A percentile compares a stretch with the other conserved stretches of the same genome.
Evolutionary conservation across 345 rosid genomes (phyloP).

Genomic region (Murraya paniculata): DNA sequence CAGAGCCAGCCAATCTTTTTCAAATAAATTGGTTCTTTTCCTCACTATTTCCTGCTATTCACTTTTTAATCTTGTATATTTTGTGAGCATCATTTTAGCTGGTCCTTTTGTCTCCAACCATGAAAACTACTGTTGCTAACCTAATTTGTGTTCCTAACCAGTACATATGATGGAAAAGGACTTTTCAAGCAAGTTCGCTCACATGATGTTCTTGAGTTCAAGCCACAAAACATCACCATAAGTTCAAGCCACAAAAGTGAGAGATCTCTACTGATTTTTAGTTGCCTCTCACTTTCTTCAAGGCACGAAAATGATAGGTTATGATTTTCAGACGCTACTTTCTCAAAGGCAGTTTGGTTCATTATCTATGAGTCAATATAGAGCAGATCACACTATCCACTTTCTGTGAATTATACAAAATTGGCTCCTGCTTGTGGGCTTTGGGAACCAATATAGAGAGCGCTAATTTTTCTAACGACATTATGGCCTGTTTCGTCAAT

Average conservation of each 20-base stretch:
- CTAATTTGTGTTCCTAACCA: background rate
- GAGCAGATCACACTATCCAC: no score
- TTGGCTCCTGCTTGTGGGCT: background rate
- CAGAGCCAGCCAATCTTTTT: background rate
- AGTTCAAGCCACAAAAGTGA: constrained; percentile 12
- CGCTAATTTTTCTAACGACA: background rate
- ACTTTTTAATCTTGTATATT: background rate
- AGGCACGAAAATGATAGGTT: background rate
- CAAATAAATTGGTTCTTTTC: constrained; percentile 15
- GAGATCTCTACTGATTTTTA: background rate
- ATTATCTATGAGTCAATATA: no score
- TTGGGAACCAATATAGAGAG: background rate
- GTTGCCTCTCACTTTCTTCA: background rate
- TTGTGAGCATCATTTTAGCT: background rate
- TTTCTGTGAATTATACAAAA: background rate
- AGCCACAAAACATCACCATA: constrained; percentile 7
- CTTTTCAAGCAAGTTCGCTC: constrained; percentile 1
- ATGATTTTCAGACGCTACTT: background rate
- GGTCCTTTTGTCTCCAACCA: background rate
- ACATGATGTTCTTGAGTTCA: background rate
- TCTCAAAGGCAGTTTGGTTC: background rate
- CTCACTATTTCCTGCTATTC: background rate
- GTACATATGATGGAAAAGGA: constrained; percentile 4
- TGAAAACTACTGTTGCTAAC: background rate
- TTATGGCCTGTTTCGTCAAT: background rate